Percentiles rank a stretch among this genome's conserved stretches.
phyloP scores from a whole-genome alignment of 306 rosid genomes.

The Vicia faba region DNA sequence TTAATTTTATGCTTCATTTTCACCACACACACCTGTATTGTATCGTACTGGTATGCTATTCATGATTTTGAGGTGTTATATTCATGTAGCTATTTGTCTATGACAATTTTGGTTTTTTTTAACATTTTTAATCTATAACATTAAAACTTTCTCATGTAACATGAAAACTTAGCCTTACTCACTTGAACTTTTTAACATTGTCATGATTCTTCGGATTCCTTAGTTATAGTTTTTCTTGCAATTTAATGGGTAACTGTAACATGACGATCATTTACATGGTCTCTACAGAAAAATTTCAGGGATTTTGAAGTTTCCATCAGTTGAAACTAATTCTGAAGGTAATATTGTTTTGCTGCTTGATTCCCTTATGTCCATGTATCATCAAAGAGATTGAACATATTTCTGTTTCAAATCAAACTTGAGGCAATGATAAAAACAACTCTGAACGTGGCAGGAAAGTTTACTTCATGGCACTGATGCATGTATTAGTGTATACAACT shows the following conservation, averaged over 20 bases:
- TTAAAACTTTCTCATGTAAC: background rate
- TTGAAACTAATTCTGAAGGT: conserved; percentile 61
- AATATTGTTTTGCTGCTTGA: conserved; percentile 20
- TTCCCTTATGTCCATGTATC: conserved; percentile 6
- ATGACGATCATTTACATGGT: conserved; percentile 59
- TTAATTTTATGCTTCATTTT: background rate
- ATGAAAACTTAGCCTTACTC: background rate
- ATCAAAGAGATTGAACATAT: too few species aligned
- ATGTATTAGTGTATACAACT: too few species aligned
- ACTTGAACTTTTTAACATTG: background rate
- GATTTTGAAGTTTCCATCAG: conserved; percentile 73
- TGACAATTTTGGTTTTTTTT: too few species aligned
- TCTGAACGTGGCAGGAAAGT: too few species aligned
- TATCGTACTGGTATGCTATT: background rate
- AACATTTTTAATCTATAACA: background rate
- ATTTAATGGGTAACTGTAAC: conserved; percentile 8
- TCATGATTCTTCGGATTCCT: conserved; percentile 20
- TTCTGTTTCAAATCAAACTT: too few species aligned
- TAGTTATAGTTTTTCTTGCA: background rate
- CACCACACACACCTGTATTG: conserved; percentile 27
- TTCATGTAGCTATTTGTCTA: too few species aligned
- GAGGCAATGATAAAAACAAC: too few species aligned
- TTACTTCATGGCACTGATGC: too few species aligned
- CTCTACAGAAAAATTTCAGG: conserved; percentile 75
- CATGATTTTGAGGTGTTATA: too few species aligned